These are phyloP conservation scores for Berkeleyomyces basicola DNA, from an alignment of 2,329 filamentous ascomycete genomes.

Conservation along the genomic window DNA sequence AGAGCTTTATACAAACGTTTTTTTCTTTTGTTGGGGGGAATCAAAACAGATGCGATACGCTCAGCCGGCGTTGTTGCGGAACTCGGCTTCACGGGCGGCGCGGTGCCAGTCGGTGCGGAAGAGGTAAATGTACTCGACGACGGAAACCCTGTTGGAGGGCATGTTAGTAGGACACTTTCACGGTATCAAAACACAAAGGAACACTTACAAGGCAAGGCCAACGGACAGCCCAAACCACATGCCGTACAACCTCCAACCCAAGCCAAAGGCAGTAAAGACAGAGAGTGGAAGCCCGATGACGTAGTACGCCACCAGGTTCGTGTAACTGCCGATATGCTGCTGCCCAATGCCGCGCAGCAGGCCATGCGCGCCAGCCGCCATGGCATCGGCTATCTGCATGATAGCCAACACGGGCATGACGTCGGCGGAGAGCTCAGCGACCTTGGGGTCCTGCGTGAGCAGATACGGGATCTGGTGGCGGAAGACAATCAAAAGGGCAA, in stretches of 20 bases:
- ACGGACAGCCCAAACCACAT: constrained; percentile 68
- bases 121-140: constrained; percentile 37
- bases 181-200: background rate
- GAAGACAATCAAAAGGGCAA: constrained; percentile 49
- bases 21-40: background rate
- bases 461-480: constrained; percentile 60
- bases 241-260: constrained; percentile 61
- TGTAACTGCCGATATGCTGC: constrained; percentile 78
- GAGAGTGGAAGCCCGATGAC: constrained; percentile 69
- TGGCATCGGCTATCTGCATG: constrained; percentile 78
- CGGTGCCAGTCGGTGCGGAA: constrained; percentile 36
- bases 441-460: constrained; percentile 57
- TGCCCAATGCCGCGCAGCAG: constrained; percentile 73
- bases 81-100: constrained; percentile 35
- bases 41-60: background rate
- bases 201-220: constrained; percentile 45
- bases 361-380: constrained; percentile 67
- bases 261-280: constrained; percentile 59
- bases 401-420: constrained; percentile 68
- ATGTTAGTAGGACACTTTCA: background rate
- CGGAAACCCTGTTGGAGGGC: constrained; percentile 27
- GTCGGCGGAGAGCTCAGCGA: constrained; percentile 48
- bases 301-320: constrained; percentile 79
- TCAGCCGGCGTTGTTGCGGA: constrained; percentile 32
- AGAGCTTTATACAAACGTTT: too few relatives aligned